These are phyloP conservation scores for Phaeophleospora eucalypticola DNA, from an alignment of 2,329 filamentous ascomycete species.

Conservation along the genomic window DNA sequence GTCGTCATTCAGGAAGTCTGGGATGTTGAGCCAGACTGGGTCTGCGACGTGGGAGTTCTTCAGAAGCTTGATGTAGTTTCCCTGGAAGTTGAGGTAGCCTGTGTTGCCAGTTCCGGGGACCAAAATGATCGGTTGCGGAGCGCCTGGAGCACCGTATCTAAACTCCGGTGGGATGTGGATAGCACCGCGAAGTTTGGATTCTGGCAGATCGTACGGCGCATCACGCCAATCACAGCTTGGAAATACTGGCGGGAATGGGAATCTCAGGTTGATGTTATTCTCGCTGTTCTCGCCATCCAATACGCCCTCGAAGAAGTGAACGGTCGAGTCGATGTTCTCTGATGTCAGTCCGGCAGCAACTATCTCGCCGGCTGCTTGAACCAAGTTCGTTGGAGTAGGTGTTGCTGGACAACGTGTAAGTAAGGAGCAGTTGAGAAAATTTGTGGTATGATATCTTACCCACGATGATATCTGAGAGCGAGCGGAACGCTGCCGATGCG, in stretches of 20 bases:
- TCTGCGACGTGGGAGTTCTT: conserved; percentile 42
- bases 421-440: too few species aligned
- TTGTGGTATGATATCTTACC: not conserved
- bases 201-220: conserved; percentile 46
- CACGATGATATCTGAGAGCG: not conserved
- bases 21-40: conserved; percentile 54
- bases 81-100: conserved; percentile 43
- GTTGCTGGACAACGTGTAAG: not conserved
- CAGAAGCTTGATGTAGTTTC: conserved; percentile 49
- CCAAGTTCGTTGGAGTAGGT: conserved; percentile 22
- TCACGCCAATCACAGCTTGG: conserved; percentile 39
- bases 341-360: conserved; percentile 29
- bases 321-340: conserved; percentile 20
- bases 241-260: conserved; percentile 30
- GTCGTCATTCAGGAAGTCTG: conserved; percentile 44
- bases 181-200: conserved; percentile 45
- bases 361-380: conserved; percentile 23
- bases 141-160: conserved; percentile 38
- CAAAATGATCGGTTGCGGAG: conserved; percentile 45
- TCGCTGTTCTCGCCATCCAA: conserved; percentile 21
- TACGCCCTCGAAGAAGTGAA: conserved; percentile 21
- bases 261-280: conserved; percentile 24
- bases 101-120: conserved; percentile 51
- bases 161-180: conserved; percentile 51
- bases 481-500: too few species aligned